phyloP scores from a whole-genome alignment of 202 grass and related monocot genomes.

The Setaria viridis region DNA sequence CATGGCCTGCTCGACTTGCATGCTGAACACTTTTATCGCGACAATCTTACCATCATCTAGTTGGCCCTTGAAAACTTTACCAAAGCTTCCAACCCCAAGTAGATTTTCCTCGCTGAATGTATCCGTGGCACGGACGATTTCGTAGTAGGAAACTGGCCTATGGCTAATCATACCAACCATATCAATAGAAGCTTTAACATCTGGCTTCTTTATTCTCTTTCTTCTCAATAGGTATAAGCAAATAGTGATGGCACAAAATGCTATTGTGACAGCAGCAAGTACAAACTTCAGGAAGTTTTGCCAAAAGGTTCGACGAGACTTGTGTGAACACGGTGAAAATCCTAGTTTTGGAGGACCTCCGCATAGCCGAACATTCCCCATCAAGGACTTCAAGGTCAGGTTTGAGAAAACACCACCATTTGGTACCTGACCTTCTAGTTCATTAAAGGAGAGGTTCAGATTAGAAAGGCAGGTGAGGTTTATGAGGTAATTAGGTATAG shows the following conservation, averaged over 20 bases:
- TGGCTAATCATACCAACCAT: background rate
- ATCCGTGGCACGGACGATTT: background rate
- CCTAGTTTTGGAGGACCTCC: slow-evolving; percentile 13
- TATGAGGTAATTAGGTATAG: slow-evolving; percentile 15
- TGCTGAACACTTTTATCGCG: too few relatives aligned
- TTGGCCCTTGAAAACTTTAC: too few relatives aligned
- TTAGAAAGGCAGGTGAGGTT: slow-evolving; percentile 26
- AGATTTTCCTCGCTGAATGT: too few relatives aligned
- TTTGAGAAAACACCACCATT: slow-evolving; percentile 44
- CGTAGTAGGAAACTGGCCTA: slow-evolving; percentile 40
- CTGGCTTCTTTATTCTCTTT: background rate
- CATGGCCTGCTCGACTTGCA: too few relatives aligned
- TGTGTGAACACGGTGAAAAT: slow-evolving; percentile 12
- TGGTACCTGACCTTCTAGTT: slow-evolving; percentile 44
- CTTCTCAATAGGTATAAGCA: background rate
- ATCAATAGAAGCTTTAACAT: background rate
- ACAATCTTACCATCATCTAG: too few relatives aligned
- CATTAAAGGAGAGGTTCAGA: slow-evolving; percentile 54
- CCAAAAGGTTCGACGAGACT: background rate
- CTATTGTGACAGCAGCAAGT: background rate
- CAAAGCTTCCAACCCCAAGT: too few relatives aligned
- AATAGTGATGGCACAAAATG: background rate
- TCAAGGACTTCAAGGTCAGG: slow-evolving; percentile 20
- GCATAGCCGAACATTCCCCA: slow-evolving; percentile 40
- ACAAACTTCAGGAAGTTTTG: slow-evolving; percentile 20